Percentiles rank a stretch among this genome's conserved stretches.
These are phyloP conservation scores for Lactifluus pinguis DNA, from an alignment of 768 basidiomycete genomes.

Conservation along the genomic window DNA sequence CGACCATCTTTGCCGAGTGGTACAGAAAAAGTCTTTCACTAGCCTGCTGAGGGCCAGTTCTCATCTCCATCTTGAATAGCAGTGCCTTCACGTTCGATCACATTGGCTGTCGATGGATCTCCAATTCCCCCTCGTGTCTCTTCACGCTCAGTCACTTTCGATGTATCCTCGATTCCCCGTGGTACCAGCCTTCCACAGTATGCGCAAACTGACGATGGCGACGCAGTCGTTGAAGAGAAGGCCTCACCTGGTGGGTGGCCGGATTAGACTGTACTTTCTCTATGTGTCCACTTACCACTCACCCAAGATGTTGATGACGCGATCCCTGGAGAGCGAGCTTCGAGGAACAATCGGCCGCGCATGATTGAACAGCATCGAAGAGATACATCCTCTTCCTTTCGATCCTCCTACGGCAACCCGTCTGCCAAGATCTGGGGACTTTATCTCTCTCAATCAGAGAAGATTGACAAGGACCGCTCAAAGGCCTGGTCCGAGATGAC, in stretches of 20 bases:
- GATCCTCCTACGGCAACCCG: not conserved
- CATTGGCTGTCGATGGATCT: too few relatives aligned
- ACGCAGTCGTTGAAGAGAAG: not conserved
- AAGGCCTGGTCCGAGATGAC: not conserved
- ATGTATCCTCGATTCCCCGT: not conserved
- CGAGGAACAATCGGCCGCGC: not conserved
- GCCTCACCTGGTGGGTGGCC: not conserved
- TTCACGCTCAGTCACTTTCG: not conserved
- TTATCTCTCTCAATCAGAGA: not conserved
- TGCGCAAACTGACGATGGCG: not conserved
- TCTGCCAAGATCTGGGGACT: not conserved
- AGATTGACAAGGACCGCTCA: not conserved
- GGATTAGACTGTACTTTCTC: not conserved
- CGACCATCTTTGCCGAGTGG: not conserved
- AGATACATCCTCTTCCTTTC: not conserved
- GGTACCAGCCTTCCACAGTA: not conserved
- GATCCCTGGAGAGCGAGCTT: not conserved
- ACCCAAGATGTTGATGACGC: not conserved
- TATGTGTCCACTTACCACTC: not conserved
- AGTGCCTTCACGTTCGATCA: not conserved
- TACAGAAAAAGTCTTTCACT: not conserved
- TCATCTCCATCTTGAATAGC: not conserved
- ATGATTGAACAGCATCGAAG: not conserved
- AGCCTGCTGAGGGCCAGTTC: not conserved
- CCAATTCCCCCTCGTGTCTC: too few relatives aligned